Evolutionary conservation across 129 eudicot species (phyloP), one percentile per base, ranked within the genome.

Genomic region (Heracleum sosnowskyi): DNA sequence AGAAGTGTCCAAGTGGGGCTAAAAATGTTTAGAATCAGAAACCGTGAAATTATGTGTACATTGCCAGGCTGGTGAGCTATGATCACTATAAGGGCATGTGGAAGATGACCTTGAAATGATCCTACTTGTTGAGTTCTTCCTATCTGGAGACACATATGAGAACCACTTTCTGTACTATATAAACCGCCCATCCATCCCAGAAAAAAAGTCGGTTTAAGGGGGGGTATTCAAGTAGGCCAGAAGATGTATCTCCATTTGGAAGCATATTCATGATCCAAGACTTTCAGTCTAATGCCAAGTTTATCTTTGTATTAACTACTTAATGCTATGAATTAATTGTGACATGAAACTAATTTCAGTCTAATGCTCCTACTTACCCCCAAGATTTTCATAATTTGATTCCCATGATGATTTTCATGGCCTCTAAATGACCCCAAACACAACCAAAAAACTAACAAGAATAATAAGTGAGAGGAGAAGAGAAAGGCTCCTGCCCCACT

Each of bases 391-490:
- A 66, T 66, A 66, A 66, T 77, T 28, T 16, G 74, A 63, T 77
- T 60, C 60, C 74, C 74, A 26, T 36, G n/a, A 37, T 35, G 79
- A 77, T 57, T 55, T 76, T 76, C 17, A 35, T 53, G 68, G 79
- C 79, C 81, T 78, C 16, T 1, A 66, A 29, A 13, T 63, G 81
- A 78, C 71, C 53, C 77, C 77, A 53, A 79, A 70, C 82, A 70
- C 77, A 35, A 31, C 53, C 66, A 77, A 28, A 66, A 26, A 44
- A 7, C 36, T 10, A 28, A 35, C 40, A 79, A 49, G 2, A 63
- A 63, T 28, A 28, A 31, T 31, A 13, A 66, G 37, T 66, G 39
- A 66, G 31, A 31, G 72, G 72, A 64, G 33, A 51, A 69, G 74
- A 49, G 73, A 39, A 22, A 47, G 40, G 28, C 41, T 34, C 18